Conservation (phyloP, 768 basidiomycete species). For the Termitomyces sp. region DNA sequence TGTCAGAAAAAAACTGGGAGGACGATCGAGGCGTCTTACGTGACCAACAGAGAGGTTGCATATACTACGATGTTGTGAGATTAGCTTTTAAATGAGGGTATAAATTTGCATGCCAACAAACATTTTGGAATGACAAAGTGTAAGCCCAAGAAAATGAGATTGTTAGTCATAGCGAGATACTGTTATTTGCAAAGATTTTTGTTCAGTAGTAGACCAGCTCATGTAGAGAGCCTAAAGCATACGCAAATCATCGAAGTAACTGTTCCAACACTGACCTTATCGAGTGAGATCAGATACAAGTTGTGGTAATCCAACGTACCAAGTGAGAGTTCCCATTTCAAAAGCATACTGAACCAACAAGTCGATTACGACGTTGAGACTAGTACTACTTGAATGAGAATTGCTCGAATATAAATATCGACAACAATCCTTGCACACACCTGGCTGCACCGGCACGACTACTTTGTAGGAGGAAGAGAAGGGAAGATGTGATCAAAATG, state of each 20-base stretch:
- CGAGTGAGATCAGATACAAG: not conserved
- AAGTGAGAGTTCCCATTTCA: conserved; percentile 38
- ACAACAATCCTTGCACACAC: conserved; percentile 15
- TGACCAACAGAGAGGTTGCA: conserved; percentile 13
- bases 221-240: not conserved
- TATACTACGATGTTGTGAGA: conserved; percentile 15
- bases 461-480: conserved; percentile 30
- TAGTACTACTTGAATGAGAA: not conserved
- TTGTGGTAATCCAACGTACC: conserved; percentile 18
- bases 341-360: conserved; percentile 26
- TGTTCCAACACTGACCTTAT: conserved; percentile 6
- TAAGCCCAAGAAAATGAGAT: conserved; percentile 36
- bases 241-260: conserved; percentile 12
- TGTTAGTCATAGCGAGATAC: conserved; percentile 14
- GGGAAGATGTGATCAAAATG: conserved; percentile 30
- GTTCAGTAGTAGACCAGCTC: not conserved
- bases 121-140: conserved; percentile 40
- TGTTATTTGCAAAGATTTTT: not conserved
- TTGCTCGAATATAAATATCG: too few species aligned
- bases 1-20: not conserved
- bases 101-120: conserved; percentile 15
- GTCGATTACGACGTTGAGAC: conserved; percentile 8
- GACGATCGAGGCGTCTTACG: not conserved
- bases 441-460: conserved; percentile 26
- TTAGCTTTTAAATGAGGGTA: not conserved